phyloP scores from a whole-genome alignment of 371 early-diverging fungal species.

The Mortierella sp. region DNA sequence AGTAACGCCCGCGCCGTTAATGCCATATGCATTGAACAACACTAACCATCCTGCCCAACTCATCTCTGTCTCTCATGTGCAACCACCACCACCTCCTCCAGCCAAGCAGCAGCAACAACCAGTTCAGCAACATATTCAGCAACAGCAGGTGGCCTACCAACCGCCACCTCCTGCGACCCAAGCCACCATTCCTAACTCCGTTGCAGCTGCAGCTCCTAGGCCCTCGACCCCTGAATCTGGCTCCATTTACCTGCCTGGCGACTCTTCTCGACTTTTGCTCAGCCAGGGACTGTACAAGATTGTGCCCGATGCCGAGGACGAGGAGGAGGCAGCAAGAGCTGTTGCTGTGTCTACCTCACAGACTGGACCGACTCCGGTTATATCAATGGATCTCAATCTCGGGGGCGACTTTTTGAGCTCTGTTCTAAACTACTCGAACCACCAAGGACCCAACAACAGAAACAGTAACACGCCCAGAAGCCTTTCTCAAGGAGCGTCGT shows the following conservation, averaged over 20 bases:
- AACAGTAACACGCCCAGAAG: neutral
- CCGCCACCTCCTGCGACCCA: neutral
- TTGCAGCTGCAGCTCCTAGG: neutral
- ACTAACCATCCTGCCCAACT: neutral
- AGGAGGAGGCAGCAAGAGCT: slow-evolving; percentile 35
- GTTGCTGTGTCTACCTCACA: neutral
- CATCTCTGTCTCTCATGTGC: neutral
- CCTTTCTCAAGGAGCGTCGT: neutral
- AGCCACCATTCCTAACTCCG: neutral
- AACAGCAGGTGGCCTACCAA: slow-evolving; percentile 4
- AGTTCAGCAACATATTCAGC: slow-evolving; percentile 8
- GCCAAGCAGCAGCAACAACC: slow-evolving; percentile 2
- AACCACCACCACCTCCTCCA: neutral
- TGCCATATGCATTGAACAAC: neutral
- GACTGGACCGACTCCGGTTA: neutral
- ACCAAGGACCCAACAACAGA: slow-evolving; percentile 10
- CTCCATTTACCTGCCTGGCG: slow-evolving; percentile 44
- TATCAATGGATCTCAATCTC: slow-evolving; percentile 28
- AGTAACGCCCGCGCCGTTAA: neutral
- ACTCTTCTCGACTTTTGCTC: slow-evolving; percentile 41
- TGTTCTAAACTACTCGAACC: slow-evolving; percentile 38
- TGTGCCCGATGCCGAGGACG: slow-evolving; percentile 55
- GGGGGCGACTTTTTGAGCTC: slow-evolving; percentile 45
- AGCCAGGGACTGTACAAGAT: slow-evolving; percentile 56
- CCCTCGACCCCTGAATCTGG: slow-evolving; percentile 23